Percentiles rank a stretch among this genome's conserved stretches.
Conservation (phyloP, 495 filamentous ascomycete genomes). For the Penicillium canescens region DNA sequence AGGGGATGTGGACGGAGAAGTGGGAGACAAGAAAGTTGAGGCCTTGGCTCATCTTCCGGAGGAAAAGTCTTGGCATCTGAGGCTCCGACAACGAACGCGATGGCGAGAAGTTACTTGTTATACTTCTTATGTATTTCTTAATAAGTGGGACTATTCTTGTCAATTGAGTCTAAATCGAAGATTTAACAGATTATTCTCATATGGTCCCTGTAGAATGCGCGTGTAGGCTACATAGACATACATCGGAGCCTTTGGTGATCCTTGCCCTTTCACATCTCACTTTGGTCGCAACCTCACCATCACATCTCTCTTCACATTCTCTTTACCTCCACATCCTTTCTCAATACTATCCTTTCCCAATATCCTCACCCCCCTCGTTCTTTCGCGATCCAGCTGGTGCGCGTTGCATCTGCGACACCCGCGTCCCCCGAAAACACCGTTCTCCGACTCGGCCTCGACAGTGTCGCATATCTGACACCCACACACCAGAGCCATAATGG, state of each 20-base stretch:
- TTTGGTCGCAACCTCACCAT: constrained; percentile 6
- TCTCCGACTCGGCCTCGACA: constrained; percentile 1
- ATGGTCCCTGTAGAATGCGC: no score
- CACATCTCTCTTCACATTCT: background rate
- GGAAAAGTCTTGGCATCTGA: constrained; percentile 26
- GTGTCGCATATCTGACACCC: background rate
- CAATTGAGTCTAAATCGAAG: no score
- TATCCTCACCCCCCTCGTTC: background rate
- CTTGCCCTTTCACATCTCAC: constrained; percentile 15
- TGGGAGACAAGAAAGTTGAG: constrained; percentile 9
- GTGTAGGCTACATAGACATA: background rate
- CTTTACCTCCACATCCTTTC: background rate
- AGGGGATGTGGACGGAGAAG: constrained; percentile 4
- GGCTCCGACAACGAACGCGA: constrained; percentile 8
- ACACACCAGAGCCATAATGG: constrained; percentile 34
- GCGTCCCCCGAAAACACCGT: background rate
- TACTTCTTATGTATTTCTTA: background rate
- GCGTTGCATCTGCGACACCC: constrained; percentile 9
- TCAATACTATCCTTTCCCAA: background rate
- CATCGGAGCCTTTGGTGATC: constrained; percentile 16
- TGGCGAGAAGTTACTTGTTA: background rate
- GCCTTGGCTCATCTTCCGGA: constrained; percentile 2
- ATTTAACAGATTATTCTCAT: no score
- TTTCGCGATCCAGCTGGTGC: background rate
- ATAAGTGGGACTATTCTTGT: no score